Evolutionary conservation across 2,329 filamentous ascomycete species (phyloP), one percentile per base, ranked within the genome.

Genomic region (Emmonsia crescens): DNA sequence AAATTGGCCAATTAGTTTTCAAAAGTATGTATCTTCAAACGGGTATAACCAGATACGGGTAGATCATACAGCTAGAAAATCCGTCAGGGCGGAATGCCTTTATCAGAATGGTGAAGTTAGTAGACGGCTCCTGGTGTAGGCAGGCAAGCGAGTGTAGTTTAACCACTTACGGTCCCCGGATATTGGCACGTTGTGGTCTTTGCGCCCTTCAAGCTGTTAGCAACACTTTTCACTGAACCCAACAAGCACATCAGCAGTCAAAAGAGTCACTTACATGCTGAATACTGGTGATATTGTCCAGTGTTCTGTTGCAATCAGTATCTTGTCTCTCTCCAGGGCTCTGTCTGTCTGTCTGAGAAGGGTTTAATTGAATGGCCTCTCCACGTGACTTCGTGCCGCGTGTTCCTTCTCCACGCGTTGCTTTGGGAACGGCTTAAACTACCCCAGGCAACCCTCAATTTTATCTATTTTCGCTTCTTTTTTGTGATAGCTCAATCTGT

Each of bases 41-140:
- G 27, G 8, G n/a, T 24, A 33, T n/a, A 27, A 36, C 24, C 24
- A 60, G 36, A 54, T 27, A 16, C 2, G 49, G 29, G n/a, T 40
- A 56, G n/a, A 51, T 75, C 80, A 71, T 75, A 84, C 83, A 57
- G 85, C 85, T 60, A 88, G 75, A 68, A 87, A 88, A 69, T 88
- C 85, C 6, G 85, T 88, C 68, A 88, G 75, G 14, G 86, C 86
- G 62, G 85, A 87, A 66, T 85, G 85, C 36, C 80, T 81, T 62
- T 9, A 29, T 48, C 21, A 19, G 19, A 52, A 48, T 21, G 61
- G 57, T 71, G 57, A 71, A 66, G 65, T 49, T 59, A 59, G 54
- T 29, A 44, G 55, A 29, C 14, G 16, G 24, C 33, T 31, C 27
- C 59, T 14, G n/a, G 14, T 24, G 29, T 14, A 10, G 21, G 44